A percentile compares a stretch with the other conserved stretches of the same genome.
Conservation (phyloP, 2,329 filamentous ascomycete genomes). For the Fusarium cyanostomum region DNA sequence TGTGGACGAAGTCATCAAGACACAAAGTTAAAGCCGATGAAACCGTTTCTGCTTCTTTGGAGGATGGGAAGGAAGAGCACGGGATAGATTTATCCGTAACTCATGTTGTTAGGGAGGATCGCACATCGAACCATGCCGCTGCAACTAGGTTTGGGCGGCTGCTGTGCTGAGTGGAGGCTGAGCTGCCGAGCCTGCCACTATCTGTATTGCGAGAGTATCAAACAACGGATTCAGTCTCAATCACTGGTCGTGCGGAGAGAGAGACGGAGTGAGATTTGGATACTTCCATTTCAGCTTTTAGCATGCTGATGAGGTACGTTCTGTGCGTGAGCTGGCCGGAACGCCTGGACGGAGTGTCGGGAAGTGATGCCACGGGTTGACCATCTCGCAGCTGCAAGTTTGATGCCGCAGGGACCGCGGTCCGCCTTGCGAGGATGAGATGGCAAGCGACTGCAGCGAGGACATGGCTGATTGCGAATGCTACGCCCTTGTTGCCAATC, state of each 20-base stretch:
- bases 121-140: neutral
- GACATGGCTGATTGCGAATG: conserved; percentile 1
- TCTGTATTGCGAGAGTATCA: conserved; percentile 9
- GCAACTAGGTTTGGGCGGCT: conserved; percentile 17
- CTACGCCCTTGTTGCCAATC: neutral
- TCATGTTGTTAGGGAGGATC: neutral
- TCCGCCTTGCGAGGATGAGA: neutral
- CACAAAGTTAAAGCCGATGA: neutral
- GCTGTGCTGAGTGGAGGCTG: conserved; percentile 21
- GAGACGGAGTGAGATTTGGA: neutral
- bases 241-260: neutral
- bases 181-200: conserved; percentile 19
- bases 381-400: conserved; percentile 10
- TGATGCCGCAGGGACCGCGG: conserved; percentile 8
- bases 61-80: neutral
- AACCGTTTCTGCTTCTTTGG: neutral
- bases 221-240: conserved; percentile 16
- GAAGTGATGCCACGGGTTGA: neutral
- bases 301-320: conserved; percentile 12
- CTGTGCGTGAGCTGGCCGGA: conserved; percentile 7
- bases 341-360: neutral
- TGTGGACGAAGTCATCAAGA: neutral
- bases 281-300: conserved; percentile 12
- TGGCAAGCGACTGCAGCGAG: neutral
- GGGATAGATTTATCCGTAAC: neutral